Conservation (phyloP, 805 yeast genomes). For the Candida germanica region DNA sequence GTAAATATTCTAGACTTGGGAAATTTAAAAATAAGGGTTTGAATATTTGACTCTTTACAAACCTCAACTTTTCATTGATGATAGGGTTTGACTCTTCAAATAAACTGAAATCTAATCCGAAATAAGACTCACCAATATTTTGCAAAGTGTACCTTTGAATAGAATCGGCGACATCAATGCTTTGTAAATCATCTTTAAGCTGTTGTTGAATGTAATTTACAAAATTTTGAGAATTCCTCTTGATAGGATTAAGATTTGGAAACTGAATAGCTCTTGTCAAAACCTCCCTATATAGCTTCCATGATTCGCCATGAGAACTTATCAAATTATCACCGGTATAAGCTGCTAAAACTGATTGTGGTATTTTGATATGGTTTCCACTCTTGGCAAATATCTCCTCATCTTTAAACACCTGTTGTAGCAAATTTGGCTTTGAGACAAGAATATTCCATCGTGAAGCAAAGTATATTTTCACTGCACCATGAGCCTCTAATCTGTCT, state of each 20-base stretch:
- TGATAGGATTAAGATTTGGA: slow-evolving; percentile 40
- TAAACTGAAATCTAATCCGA: slow-evolving; percentile 45
- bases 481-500: slow-evolving; percentile 46
- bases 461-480: slow-evolving; percentile 58
- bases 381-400: slow-evolving; percentile 54
- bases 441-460: slow-evolving; percentile 62
- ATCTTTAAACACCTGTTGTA: slow-evolving; percentile 45
- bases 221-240: slow-evolving; percentile 30
- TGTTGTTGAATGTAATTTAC: background rate
- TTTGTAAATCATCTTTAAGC: background rate
- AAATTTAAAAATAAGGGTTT: slow-evolving; percentile 53
- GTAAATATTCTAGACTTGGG: slow-evolving; percentile 50
- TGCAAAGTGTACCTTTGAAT: slow-evolving; percentile 45
- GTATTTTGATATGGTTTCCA: slow-evolving; percentile 59
- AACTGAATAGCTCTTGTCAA: slow-evolving; percentile 49
- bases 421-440: slow-evolving; percentile 46
- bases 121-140: slow-evolving; percentile 47
- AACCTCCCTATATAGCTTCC: slow-evolving; percentile 48
- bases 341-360: slow-evolving; percentile 49
- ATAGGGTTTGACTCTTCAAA: slow-evolving; percentile 11
- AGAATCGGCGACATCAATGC: slow-evolving; percentile 30
- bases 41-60: slow-evolving; percentile 51
- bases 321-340: slow-evolving; percentile 62
- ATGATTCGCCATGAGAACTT: slow-evolving; percentile 52
- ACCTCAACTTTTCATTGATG: slow-evolving; percentile 40